These are phyloP conservation scores for Monosporascus sp. DNA, from an alignment of 2,329 filamentous ascomycete species.

Conservation along the genomic window DNA sequence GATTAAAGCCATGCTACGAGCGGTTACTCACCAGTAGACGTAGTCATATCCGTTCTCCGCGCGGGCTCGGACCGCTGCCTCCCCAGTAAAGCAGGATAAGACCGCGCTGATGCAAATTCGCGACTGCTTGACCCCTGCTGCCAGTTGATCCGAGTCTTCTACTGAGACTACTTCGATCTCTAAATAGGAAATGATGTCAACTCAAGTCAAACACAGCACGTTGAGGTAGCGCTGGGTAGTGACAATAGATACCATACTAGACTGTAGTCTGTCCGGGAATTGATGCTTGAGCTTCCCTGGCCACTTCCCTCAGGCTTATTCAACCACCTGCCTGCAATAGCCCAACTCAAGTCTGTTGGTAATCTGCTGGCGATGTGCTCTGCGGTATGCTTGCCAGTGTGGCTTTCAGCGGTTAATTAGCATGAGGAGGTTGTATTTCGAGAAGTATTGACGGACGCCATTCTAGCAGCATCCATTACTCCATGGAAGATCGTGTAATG, in stretches of 20 bases:
- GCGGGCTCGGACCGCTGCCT: slow-evolving; percentile 14
- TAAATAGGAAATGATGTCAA: slow-evolving; percentile 3
- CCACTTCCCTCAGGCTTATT: slow-evolving; percentile 2
- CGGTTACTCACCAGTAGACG: slow-evolving; percentile 15
- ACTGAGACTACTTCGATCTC: slow-evolving; percentile 11
- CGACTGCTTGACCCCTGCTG: slow-evolving; percentile 8
- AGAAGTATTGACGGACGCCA: not conserved
- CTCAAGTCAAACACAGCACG: not conserved
- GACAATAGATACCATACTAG: slow-evolving; percentile 5
- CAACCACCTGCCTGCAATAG: not conserved
- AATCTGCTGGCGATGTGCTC: slow-evolving; percentile 1
- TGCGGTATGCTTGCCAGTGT: not conserved
- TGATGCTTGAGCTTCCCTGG: slow-evolving; percentile 2
- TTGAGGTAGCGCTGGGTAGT: not conserved
- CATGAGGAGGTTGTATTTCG: slow-evolving; percentile 1
- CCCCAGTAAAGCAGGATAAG: slow-evolving; percentile 13
- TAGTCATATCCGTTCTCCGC: slow-evolving; percentile 16
- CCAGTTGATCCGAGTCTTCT: slow-evolving; percentile 7
- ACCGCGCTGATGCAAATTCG: slow-evolving; percentile 19
- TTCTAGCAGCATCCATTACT: not conserved
- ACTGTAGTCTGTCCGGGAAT: slow-evolving; percentile 9
- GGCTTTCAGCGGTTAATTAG: not conserved
- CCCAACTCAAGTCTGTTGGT: slow-evolving; percentile 1
- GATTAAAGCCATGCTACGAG: not conserved
- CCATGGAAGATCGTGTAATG: too few relatives aligned